phyloP scores from a whole-genome alignment of 108 stramenopile genomes.

The Mediolabrus comicus region DNA sequence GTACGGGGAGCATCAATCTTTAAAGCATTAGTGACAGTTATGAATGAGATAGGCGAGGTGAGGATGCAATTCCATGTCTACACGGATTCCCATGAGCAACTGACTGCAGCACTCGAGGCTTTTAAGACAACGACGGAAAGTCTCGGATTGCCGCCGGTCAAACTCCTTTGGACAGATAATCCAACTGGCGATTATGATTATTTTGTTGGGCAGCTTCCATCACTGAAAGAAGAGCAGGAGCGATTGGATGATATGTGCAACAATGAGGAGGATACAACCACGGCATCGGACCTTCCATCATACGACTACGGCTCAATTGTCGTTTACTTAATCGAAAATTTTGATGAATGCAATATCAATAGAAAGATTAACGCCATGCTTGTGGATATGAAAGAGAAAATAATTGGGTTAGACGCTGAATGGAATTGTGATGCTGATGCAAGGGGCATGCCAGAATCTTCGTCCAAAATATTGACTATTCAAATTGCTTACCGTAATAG shows the following conservation, averaged over 20 bases:
- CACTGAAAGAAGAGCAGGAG: slow-evolving; percentile 15
- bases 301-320: background rate
- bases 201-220: slow-evolving; percentile 9
- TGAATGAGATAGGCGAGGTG: slow-evolving; percentile 28
- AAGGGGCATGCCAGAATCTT: background rate
- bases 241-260: background rate
- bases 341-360: slow-evolving; percentile 20
- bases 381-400: background rate
- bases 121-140: slow-evolving; percentile 3
- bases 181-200: slow-evolving; percentile 10
- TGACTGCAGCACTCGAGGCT: slow-evolving; percentile 14
- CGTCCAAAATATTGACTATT: slow-evolving; percentile 2
- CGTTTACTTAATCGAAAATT: background rate
- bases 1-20: slow-evolving; percentile 11
- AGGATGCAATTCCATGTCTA: slow-evolving; percentile 26
- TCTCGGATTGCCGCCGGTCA: slow-evolving; percentile 1
- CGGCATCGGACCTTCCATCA: background rate
- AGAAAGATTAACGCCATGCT: slow-evolving; percentile 1
- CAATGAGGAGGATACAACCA: background rate
- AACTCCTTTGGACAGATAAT: slow-evolving; percentile 16
- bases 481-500: slow-evolving; percentile 11
- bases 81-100: slow-evolving; percentile 34
- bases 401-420: slow-evolving; percentile 19
- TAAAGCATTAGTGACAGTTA: slow-evolving; percentile 21
- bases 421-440: slow-evolving; percentile 2